Base-by-base conservation (phyloP, 176 grass and related monocot species). In the Leersia perrieri region DNA sequence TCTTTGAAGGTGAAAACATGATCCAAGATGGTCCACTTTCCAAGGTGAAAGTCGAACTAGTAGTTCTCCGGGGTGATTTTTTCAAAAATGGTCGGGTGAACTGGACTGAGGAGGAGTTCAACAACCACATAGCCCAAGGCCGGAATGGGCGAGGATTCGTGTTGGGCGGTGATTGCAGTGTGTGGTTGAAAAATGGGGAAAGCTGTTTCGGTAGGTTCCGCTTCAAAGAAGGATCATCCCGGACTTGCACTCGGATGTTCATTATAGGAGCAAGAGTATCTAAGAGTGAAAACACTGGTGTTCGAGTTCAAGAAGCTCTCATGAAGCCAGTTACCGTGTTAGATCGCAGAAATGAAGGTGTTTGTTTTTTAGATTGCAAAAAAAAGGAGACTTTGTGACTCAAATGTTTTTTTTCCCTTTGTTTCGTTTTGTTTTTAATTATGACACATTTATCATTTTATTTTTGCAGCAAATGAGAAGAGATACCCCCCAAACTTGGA, bases 331-430 rank as follows among this genome's bases (percentile, higher is more conserved):
- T 77, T 20, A 53, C 33, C 0, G 79, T 87, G 35, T 40, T 63
- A 3, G 85, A 87, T 13, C 73, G 85, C 14, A 82, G 85, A 49
- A 87, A 87, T 25, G 80, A 87, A 77, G 39, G 79, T 87, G 82
- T 0, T 49, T 49, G 42, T n/a, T n/a, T n/a, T n/a, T n/a, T n/a
- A n/a, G n/a, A n/a, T n/a, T n/a, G n/a, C n/a, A n/a, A n/a, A n/a
- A n/a, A n/a, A n/a, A n/a, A n/a, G n/a, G n/a, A n/a, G n/a, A n/a
- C n/a, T n/a, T n/a, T n/a, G n/a, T n/a, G n/a, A n/a, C n/a, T n/a
- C n/a, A n/a, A n/a, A n/a, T n/a, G n/a, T n/a, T n/a, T n/a, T n/a
- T n/a, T n/a, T n/a, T n/a, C n/a, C n/a, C n/a, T n/a, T 33, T 1
- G 1, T 49, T 3, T 0, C n/a, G 1, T 66, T 47, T 47, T 36